These are phyloP conservation scores for Oldenlandia corymbosa DNA, from an alignment of 257 asterid species.

Conservation along the genomic window DNA sequence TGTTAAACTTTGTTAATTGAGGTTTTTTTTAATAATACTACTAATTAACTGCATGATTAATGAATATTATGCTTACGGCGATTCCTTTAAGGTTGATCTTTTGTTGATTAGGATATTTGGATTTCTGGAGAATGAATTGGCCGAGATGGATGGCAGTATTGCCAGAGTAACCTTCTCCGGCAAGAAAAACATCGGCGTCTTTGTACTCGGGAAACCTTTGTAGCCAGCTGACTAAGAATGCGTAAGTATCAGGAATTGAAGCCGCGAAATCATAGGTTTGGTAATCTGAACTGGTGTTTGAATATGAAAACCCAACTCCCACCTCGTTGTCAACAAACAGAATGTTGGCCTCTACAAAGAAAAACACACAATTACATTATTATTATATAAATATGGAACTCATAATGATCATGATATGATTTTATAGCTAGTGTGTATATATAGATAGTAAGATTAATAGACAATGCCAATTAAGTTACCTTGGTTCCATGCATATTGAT, in stretches of 20 bases:
- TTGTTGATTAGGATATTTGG: constrained; percentile 33
- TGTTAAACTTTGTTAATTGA: too few relatives aligned
- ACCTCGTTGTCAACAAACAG: constrained; percentile 2
- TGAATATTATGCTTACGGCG: constrained; percentile 29
- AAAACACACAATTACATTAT: too few relatives aligned
- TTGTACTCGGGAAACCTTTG: constrained; percentile 56
- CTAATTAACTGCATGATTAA: too few relatives aligned
- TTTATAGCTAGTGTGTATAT: too few relatives aligned
- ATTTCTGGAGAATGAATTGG: constrained; percentile 31
- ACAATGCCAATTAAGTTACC: too few relatives aligned
- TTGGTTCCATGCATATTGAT: constrained; percentile 26
- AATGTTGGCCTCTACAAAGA: constrained; percentile 9
- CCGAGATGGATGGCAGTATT: constrained; percentile 54
- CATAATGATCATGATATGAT: too few relatives aligned
- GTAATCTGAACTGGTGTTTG: constrained; percentile 8
- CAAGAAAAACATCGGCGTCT: constrained; percentile 37
- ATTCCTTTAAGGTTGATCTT: constrained; percentile 49
- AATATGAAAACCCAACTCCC: constrained; percentile 18
- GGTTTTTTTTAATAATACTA: too few relatives aligned
- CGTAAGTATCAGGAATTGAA: background rate
- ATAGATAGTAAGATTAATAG: too few relatives aligned
- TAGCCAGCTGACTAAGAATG: constrained; percentile 36
- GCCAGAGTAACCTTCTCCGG: constrained; percentile 58
- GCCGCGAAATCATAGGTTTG: background rate
- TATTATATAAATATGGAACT: too few relatives aligned